Percentiles rank a stretch among this genome's conserved stretches.
Evolutionary conservation across 805 yeast species (phyloP).

Genomic region (Lipomyces anomalus): DNA sequence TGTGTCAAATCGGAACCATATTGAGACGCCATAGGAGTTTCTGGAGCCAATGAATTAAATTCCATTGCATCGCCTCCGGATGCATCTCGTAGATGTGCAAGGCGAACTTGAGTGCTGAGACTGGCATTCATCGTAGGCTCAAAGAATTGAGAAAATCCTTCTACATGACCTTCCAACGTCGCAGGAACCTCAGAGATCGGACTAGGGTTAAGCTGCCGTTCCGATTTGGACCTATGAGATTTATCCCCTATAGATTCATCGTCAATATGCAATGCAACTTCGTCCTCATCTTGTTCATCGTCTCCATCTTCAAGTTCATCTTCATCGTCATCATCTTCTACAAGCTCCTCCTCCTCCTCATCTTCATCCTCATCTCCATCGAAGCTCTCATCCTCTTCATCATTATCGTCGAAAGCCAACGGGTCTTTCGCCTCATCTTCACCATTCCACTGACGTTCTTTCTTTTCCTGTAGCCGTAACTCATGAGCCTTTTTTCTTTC

Average conservation of each 20-base stretch:
- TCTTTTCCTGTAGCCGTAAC: constrained; percentile 6
- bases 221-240: constrained; percentile 6
- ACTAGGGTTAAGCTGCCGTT: constrained; percentile 2
- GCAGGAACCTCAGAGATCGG: constrained; percentile 5
- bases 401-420: constrained; percentile 6
- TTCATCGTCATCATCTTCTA: constrained; percentile 5
- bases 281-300: constrained; percentile 6
- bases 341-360: constrained; percentile 12
- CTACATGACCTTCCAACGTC: constrained; percentile 4
- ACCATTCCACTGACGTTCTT: constrained; percentile 6
- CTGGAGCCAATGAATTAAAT: too few species aligned
- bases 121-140: constrained; percentile 14
- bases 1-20: too few species aligned
- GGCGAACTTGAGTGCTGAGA: constrained; percentile 4
- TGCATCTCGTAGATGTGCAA: background rate
- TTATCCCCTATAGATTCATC: constrained; percentile 12
- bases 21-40: too few species aligned
- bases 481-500: constrained; percentile 17
- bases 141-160: constrained; percentile 5
- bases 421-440: constrained; percentile 1
- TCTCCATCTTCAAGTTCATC: constrained; percentile 2
- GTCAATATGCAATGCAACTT: constrained; percentile 1
- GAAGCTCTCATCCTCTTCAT: constrained; percentile 10
- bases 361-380: too few species aligned
- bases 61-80: too few species aligned